Conservation (phyloP, 225 moss, liverwort and hornwort species). For the Bryoerythrophyllum caledonicum region DNA sequence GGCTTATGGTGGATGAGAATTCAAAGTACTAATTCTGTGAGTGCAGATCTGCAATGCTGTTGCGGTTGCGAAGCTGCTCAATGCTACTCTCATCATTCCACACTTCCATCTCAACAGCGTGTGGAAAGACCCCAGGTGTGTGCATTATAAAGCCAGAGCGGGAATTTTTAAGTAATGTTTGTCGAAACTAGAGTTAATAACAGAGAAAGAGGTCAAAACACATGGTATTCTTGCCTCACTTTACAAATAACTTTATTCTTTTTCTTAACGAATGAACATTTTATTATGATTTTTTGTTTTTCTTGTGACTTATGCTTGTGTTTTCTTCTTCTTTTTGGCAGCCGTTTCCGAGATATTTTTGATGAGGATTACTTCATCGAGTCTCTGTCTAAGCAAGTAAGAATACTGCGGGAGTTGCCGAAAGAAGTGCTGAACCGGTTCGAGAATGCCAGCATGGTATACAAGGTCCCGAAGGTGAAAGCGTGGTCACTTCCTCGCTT, state of each 20-base stretch:
- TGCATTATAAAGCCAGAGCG: too few species aligned
- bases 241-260: too few species aligned
- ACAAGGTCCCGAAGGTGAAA: conserved; percentile 75
- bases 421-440: conserved; percentile 46
- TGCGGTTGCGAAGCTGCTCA: conserved; percentile 87
- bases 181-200: too few species aligned
- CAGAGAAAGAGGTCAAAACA: too few species aligned
- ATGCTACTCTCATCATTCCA: conserved; percentile 91
- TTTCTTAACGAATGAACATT: too few species aligned
- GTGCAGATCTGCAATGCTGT: conserved; percentile 98
- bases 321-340: conserved; percentile 31
- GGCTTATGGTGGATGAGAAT: not conserved
- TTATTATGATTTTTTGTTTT: too few species aligned
- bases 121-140: conserved; percentile 96
- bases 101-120: conserved; percentile 98
- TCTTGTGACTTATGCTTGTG: not conserved
- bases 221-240: too few species aligned
- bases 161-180: too few species aligned
- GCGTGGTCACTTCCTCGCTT: conserved; percentile 76
- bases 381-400: conserved; percentile 68
- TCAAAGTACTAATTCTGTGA: not conserved
- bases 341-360: conserved; percentile 85
- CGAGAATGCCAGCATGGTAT: conserved; percentile 76
- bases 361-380: conserved; percentile 83
- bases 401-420: conserved; percentile 75